Evolutionary conservation across 352 stramenopile genomes (phyloP), one percentile per base, ranked within the genome.

Genomic region (Thalassiosira hispida): DNA sequence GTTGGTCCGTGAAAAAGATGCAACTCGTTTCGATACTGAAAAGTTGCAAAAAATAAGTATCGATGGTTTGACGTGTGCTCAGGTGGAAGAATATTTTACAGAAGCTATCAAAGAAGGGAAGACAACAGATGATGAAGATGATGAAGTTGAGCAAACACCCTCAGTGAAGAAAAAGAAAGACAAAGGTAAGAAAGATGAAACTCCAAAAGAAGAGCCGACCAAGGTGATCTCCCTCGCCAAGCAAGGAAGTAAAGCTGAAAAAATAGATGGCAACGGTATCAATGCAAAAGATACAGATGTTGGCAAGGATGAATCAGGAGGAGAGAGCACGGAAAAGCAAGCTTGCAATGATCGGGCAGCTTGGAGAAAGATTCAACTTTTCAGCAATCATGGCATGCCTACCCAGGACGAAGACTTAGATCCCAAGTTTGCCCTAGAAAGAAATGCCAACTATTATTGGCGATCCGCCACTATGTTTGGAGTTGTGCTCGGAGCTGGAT

Each of bases 71-170:
- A 89, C 90, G 33, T 94, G 86, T 63, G 29, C 81, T 40, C 84
- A 93, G 12, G 81, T 95, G 6, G 91, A 95, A 81, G 76, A 89
- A 20, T 94, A 92, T 64, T 93, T 94, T 53, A 70, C 77, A 49
- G 72, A 85, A 61, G 73, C 73, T 9, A 93, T 94, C 38, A 80
- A 78, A 47, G 82, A 92, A 59, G 82, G 81, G 25, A 83, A 80
- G 11, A 61, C 77, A 16, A 51, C 55, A 12, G 74, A 83, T 46
- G 74, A 83, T 25, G 75, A 75, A 20, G 64, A 82, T n/a, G 69
- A 73, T 27, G 49, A 67, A 7, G n/a, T 25, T 52, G 56, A 52
- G 1, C 33, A 33, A 14, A 46, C 29, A 59, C 18, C 46, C n/a
- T 33, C n/a, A 49, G 20, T 49, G 20, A 77, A 65, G 49, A 70